A percentile compares a stretch with the other conserved stretches of the same genome.
Evolutionary conservation across 768 basidiomycete genomes (phyloP).

Genomic region (Trametes cinnabarina): DNA sequence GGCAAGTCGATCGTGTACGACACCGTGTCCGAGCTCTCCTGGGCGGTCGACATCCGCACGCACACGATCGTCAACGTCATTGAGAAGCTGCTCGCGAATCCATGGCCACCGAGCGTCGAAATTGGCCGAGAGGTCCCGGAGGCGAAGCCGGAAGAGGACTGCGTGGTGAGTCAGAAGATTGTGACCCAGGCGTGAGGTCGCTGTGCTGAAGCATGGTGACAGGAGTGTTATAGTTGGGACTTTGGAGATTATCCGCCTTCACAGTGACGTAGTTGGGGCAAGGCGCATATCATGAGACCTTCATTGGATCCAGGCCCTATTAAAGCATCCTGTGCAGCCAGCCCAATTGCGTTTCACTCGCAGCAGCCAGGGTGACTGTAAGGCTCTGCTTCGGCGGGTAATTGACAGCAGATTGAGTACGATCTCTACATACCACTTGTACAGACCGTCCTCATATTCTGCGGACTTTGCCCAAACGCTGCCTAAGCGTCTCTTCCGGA

Average conservation of each 20-base stretch:
- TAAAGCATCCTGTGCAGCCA: too few relatives aligned
- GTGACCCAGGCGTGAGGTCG: too few relatives aligned
- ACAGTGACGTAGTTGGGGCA: background rate
- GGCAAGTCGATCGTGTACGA: slow-evolving; percentile 89
- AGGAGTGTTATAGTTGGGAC: slow-evolving; percentile 76
- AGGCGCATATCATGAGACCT: too few relatives aligned
- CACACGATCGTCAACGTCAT: slow-evolving; percentile 82
- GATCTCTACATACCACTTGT: too few relatives aligned
- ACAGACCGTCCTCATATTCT: too few relatives aligned
- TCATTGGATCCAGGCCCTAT: too few relatives aligned
- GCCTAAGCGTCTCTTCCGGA: too few relatives aligned
- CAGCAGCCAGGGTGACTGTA: too few relatives aligned
- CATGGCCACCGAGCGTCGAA: slow-evolving; percentile 68
- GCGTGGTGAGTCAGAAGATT: slow-evolving; percentile 52
- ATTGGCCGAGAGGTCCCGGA: slow-evolving; percentile 62
- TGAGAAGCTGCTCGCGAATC: slow-evolving; percentile 63
- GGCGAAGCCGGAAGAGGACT: slow-evolving; percentile 56
- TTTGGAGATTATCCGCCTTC: slow-evolving; percentile 46
- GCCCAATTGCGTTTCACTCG: too few relatives aligned
- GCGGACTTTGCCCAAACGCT: too few relatives aligned
- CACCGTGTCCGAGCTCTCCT: slow-evolving; percentile 81
- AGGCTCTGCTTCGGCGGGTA: too few relatives aligned
- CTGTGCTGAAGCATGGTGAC: background rate
- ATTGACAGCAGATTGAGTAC: too few relatives aligned
- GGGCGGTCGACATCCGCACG: slow-evolving; percentile 79